phyloP scores from a whole-genome alignment of 1,284 basidiomycete species.

The Schizophyllum commune region DNA sequence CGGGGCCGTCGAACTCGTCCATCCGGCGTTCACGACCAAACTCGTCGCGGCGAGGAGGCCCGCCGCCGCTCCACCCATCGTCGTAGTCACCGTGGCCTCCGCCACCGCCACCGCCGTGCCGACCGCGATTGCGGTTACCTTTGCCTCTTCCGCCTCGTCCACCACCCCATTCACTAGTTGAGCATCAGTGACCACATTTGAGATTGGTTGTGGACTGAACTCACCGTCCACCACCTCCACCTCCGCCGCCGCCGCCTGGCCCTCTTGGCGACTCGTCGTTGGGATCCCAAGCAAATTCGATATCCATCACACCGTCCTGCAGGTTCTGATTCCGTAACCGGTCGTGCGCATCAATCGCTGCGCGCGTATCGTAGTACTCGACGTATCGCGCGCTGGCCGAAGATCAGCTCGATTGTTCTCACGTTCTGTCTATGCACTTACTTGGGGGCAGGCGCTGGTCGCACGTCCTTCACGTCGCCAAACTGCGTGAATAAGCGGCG shows the following conservation, averaged over 20 bases:
- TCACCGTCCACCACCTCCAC: slow-evolving; percentile 16
- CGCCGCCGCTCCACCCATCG: slow-evolving; percentile 29
- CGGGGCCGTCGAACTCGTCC: slow-evolving; percentile 13
- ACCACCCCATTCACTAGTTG: slow-evolving; percentile 20
- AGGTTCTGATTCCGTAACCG: slow-evolving; percentile 69
- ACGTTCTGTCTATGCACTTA: slow-evolving; percentile 20
- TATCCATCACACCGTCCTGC: slow-evolving; percentile 83
- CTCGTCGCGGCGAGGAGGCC: slow-evolving; percentile 17
- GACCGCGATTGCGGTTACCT: slow-evolving; percentile 26
- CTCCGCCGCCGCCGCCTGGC: slow-evolving; percentile 29
- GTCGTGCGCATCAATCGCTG: slow-evolving; percentile 63
- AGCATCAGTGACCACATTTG: not conserved
- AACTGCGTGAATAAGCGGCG: slow-evolving; percentile 78
- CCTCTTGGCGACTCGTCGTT: slow-evolving; percentile 24
- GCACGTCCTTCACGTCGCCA: slow-evolving; percentile 84
- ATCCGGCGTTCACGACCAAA: slow-evolving; percentile 16
- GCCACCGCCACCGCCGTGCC: slow-evolving; percentile 26
- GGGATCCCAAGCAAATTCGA: slow-evolving; percentile 82
- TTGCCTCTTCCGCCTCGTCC: slow-evolving; percentile 33
- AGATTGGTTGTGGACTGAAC: too few relatives aligned
- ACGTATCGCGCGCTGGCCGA: slow-evolving; percentile 67
- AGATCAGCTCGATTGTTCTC: slow-evolving; percentile 5
- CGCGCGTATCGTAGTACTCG: slow-evolving; percentile 85
- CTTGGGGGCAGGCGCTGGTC: slow-evolving; percentile 61
- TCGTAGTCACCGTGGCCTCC: slow-evolving; percentile 21